Conservation (phyloP, 805 yeast species). For the Barnettozyma californica region DNA sequence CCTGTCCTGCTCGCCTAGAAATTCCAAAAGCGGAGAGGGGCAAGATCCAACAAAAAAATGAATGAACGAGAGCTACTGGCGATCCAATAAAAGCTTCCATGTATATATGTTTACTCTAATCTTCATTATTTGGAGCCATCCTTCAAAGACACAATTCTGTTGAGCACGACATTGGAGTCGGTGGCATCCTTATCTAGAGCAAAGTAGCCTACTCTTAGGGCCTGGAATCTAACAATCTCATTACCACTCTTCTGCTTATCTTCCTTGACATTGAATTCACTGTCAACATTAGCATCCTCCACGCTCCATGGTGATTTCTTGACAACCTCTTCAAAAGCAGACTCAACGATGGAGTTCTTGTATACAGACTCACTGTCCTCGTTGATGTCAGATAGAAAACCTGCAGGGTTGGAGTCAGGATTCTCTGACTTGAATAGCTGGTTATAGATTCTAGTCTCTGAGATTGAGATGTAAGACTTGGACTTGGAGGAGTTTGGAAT, state of each 20-base stretch:
- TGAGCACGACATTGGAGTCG: slow-evolving; percentile 60
- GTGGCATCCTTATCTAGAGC: slow-evolving; percentile 78
- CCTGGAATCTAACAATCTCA: slow-evolving; percentile 96
- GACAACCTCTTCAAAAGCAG: slow-evolving; percentile 64
- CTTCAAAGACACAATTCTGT: slow-evolving; percentile 90
- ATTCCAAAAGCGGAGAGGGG: not conserved
- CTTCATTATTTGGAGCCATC: slow-evolving; percentile 33
- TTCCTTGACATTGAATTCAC: slow-evolving; percentile 69
- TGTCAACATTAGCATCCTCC: slow-evolving; percentile 46
- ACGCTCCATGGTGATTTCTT: slow-evolving; percentile 72
- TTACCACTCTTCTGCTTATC: slow-evolving; percentile 47
- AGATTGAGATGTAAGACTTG: slow-evolving; percentile 56
- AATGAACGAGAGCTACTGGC: not conserved
- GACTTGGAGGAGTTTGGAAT: slow-evolving; percentile 64
- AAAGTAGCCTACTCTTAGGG: slow-evolving; percentile 93
- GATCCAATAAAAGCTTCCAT: not conserved
- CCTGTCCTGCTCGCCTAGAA: not conserved
- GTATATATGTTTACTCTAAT: not conserved
- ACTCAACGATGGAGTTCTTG: slow-evolving; percentile 68
- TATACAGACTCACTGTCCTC: slow-evolving; percentile 68
- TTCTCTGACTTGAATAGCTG: slow-evolving; percentile 87
- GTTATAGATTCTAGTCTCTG: slow-evolving; percentile 82
- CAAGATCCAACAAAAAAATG: not conserved
- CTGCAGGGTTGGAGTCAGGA: slow-evolving; percentile 84
- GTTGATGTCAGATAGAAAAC: slow-evolving; percentile 80